These are phyloP conservation scores for Pneumocystis wakefieldiae DNA, from an alignment of 1,139 yeast genomes.

Conservation along the genomic window DNA sequence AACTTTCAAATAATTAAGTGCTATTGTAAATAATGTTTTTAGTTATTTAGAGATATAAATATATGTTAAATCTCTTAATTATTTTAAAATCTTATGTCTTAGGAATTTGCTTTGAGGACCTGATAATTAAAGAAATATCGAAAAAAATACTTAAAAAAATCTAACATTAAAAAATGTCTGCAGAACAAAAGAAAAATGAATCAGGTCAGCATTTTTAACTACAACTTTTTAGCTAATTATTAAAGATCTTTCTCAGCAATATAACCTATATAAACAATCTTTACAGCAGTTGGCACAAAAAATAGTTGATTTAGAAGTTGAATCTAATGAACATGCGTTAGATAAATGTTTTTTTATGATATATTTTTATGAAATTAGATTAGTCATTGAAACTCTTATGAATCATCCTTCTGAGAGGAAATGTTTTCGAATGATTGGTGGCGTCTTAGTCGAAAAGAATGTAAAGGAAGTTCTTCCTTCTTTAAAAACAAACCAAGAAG, in stretches of 20 bases:
- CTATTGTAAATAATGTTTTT: background rate
- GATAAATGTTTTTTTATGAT: conserved; percentile 10
- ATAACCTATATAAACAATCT: conserved; percentile 27
- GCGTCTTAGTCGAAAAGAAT: conserved; percentile 71
- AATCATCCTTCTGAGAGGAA: conserved; percentile 45
- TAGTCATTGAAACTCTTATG: conserved; percentile 42
- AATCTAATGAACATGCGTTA: conserved; percentile 29
- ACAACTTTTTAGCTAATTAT: background rate
- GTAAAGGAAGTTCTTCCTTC: conserved; percentile 63
- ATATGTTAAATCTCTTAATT: too few relatives aligned
- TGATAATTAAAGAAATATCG: background rate
- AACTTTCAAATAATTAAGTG: background rate
- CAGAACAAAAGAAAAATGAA: background rate
- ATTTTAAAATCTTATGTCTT: background rate
- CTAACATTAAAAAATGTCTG: background rate
- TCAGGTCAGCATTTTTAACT: background rate
- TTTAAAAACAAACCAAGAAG: conserved; percentile 43
- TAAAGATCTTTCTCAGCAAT: conserved; percentile 28
- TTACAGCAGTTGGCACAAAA: conserved; percentile 27
- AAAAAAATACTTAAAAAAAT: background rate
- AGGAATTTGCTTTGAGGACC: background rate
- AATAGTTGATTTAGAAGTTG: conserved; percentile 30
- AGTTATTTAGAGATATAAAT: too few relatives aligned
- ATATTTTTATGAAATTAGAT: conserved; percentile 15
- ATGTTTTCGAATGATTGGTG: conserved; percentile 89